Conservation (phyloP, 2,329 filamentous ascomycete genomes). For the Fonsecaea nubica region DNA sequence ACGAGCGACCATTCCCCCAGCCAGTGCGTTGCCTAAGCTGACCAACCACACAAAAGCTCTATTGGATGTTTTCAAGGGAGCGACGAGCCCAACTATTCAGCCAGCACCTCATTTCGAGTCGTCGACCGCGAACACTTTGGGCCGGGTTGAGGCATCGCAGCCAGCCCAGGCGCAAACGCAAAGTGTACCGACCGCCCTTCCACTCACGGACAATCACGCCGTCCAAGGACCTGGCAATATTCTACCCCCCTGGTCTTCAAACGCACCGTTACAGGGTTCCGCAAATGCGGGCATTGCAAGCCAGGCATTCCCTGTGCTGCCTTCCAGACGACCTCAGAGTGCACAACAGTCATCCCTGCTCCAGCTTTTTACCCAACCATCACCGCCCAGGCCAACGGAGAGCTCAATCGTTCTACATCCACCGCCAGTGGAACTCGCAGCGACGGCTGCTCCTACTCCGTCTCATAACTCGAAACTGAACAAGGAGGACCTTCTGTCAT, state of each 20-base stretch:
- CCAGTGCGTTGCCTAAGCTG: slow-evolving; percentile 64
- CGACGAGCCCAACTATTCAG: slow-evolving; percentile 17
- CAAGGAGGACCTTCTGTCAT: slow-evolving; percentile 30
- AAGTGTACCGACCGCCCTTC: neutral
- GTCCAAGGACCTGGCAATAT: slow-evolving; percentile 8
- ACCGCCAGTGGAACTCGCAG: slow-evolving; percentile 54
- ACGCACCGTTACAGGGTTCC: neutral
- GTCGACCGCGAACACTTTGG: slow-evolving; percentile 42
- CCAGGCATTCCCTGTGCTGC: slow-evolving; percentile 8
- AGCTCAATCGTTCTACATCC: neutral
- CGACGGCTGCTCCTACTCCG: slow-evolving; percentile 47
- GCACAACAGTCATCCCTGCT: slow-evolving; percentile 29
- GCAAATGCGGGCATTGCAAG: slow-evolving; percentile 3
- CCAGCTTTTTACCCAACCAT: slow-evolving; percentile 34
- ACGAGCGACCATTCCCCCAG: slow-evolving; percentile 59
- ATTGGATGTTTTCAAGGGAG: slow-evolving; percentile 62
- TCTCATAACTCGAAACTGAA: slow-evolving; percentile 20
- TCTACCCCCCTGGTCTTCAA: slow-evolving; percentile 24
- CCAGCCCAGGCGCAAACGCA: slow-evolving; percentile 35
- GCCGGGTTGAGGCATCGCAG: neutral
- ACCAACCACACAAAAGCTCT: slow-evolving; percentile 64
- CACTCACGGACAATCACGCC: neutral
- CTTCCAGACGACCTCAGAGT: slow-evolving; percentile 10
- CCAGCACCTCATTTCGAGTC: slow-evolving; percentile 28
- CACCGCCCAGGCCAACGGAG: slow-evolving; percentile 32